Base-by-base conservation (phyloP, 2,329 filamentous ascomycete genomes). In the Pyricularia grisea region DNA sequence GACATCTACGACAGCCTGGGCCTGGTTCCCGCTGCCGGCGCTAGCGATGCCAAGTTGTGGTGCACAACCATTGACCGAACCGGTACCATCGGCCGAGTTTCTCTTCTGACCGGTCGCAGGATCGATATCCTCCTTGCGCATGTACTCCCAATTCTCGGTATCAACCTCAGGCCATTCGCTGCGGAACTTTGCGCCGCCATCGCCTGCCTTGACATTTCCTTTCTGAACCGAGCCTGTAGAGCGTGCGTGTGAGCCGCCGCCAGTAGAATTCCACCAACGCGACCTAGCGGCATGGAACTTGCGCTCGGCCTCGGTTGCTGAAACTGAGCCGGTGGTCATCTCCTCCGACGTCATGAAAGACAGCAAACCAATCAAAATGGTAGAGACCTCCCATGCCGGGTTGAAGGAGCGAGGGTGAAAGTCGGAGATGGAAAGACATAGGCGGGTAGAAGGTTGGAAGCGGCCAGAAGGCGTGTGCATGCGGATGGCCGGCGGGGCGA, bases 301-400 rank as follows among this genome's bases (percentile, higher is more conserved):
- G 71, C 94, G 88, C 82, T 98, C 94, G 3, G 86, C 83, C 67
- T 92, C 87, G 0, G 88, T 90, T 23, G 90, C 92, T 6, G 90
- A 90, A 33, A 99, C 88, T 33, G 90, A 94, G 2, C 95, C 95
- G 0, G 95, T 98, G 0, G 95, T 99, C 91, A 98, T 97, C 82
- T 99, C 95, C 77, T 99, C 94, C 73, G 92, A 93, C 2, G 94
- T 98, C 95, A 99, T 99, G 80, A 99, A 99, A 58, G 92, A 96
- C 71, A 98, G 83, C 31, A 99, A 86, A 11, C 95, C 95, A 69
- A 97, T 96, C 20, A 99, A 83, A 72, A 99, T 99, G 0, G 95
- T 99, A 68, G 91, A 94, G 9, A 99, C 95, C 76, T 97, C 94
- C 95, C 95, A 99, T 0, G 95, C 94, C 1, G 95, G 95, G 78